Evolutionary conservation across 805 yeast genomes (phyloP), one percentile per base, ranked within the genome.

Genomic region (Sugiyamaella lignohabitans): DNA sequence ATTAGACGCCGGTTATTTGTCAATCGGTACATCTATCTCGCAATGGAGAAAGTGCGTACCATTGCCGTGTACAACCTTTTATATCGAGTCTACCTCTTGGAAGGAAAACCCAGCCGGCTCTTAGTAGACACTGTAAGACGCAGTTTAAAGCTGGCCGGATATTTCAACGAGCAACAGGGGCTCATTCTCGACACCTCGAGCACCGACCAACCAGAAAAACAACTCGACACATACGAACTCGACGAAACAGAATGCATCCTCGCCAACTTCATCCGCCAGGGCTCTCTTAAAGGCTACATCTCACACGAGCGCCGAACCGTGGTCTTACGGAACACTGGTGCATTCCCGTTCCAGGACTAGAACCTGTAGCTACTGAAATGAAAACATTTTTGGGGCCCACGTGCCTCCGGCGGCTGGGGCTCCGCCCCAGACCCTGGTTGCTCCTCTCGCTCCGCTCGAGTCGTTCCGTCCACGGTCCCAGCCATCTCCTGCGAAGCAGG

Each of bases 251-350:
- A 88, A 63, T 80, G 91, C 49, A 63, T 74, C 8, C 53, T 87
- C 19, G 88, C 95, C 0, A 76, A 74, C 45, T 65, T 84, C 57
- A 85, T 88, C 17, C 70, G 72, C 43, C 65, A 67, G 43, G 82
- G 82, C 5, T 67, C 62, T 47, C 67, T 87, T 40, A 87, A 84
- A 63, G 96, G 96, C 0, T 88, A 88, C 62, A 63, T 88, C 14
- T 84, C 95, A 3, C 93, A 87, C 59, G 74, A 80, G 2, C 80
- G 84, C 58, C 69, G 77, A 36, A 83, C 85, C 43, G 68, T 86
- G 17, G 96, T 88, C 6, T 64, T 87, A 46, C 81, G 93, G 60
- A 86, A 83, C 62, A 75, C 70, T 16, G 78, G 77, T 21, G 81
- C 95, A 2, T 87, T 87, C 60, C 94, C 93, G 2, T 38, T 14